These are phyloP conservation scores for Cryomyces minteri DNA, from an alignment of 495 filamentous ascomycete genomes.

Conservation along the genomic window DNA sequence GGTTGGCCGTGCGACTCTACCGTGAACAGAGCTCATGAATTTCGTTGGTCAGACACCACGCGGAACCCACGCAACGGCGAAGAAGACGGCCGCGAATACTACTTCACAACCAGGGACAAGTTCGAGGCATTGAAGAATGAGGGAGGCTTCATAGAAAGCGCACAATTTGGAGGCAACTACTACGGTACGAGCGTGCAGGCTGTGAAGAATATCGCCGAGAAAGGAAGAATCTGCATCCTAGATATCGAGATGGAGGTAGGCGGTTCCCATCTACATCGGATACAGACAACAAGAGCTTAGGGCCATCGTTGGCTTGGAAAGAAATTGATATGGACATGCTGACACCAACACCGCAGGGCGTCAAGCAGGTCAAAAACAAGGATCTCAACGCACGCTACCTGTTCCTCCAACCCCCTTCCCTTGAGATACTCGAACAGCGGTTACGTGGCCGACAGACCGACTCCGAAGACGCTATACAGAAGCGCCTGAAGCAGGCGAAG, in stretches of 20 bases:
- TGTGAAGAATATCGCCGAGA: slow-evolving; percentile 51
- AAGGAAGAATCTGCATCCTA: slow-evolving; percentile 47
- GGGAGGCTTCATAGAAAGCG: slow-evolving; percentile 75
- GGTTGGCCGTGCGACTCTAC: background rate
- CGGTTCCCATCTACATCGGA: background rate
- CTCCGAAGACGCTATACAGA: slow-evolving; percentile 53
- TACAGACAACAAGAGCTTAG: too few species aligned
- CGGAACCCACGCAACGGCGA: slow-evolving; percentile 61
- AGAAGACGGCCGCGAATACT: slow-evolving; percentile 58
- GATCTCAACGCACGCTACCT: slow-evolving; percentile 65
- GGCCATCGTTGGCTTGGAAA: background rate
- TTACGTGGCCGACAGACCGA: slow-evolving; percentile 75
- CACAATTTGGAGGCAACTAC: slow-evolving; percentile 68
- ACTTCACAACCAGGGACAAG: slow-evolving; percentile 50
- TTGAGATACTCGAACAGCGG: slow-evolving; percentile 56
- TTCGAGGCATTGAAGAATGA: slow-evolving; percentile 51
- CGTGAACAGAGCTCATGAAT: background rate
- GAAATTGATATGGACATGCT: background rate
- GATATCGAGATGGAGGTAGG: slow-evolving; percentile 89
- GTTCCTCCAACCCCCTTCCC: slow-evolving; percentile 65
- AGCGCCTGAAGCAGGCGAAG: slow-evolving; percentile 60
- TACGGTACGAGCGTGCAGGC: slow-evolving; percentile 73
- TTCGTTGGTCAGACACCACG: slow-evolving; percentile 40
- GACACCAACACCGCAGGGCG: slow-evolving; percentile 35
- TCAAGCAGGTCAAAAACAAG: slow-evolving; percentile 73